A percentile compares a stretch with the other conserved stretches of the same genome.
Evolutionary conservation across 208 protist genomes (phyloP).

Genomic region (Strigomonas galati): DNA sequence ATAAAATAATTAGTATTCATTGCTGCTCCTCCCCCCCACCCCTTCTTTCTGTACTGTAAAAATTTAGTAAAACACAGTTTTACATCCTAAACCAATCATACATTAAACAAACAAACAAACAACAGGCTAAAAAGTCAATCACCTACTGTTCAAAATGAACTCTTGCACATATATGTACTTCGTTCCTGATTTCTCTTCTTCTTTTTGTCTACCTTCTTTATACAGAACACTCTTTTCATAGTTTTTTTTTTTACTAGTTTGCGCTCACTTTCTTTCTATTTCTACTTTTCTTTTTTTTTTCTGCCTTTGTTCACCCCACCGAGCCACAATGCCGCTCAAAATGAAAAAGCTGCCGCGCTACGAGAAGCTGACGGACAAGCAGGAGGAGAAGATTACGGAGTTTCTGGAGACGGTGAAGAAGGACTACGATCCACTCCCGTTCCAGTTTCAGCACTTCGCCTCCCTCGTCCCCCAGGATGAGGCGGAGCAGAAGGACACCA

Average conservation of each 20-base stretch:
- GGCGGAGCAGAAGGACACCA: no score
- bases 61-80: no score
- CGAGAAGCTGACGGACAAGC: conserved; percentile 35
- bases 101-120: no score
- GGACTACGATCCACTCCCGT: conserved; percentile 28
- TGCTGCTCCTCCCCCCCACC: no score
- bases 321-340: conserved; percentile 18
- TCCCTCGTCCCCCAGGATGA: no score
- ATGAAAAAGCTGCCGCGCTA: no score
- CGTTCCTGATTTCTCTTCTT: conserved; percentile 7
- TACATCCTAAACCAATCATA: no score
- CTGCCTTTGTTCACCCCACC: not conserved
- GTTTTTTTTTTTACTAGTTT: not conserved
- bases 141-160: not conserved
- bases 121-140: no score
- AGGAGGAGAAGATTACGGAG: conserved; percentile 51
- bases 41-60: no score
- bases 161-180: conserved; percentile 8
- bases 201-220: not conserved
- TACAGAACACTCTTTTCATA: not conserved
- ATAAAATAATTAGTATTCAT: conserved; percentile 10
- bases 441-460: conserved; percentile 17
- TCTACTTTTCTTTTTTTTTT: conserved; percentile 1
- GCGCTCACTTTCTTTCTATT: conserved; percentile 4
- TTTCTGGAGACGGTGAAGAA: conserved; percentile 26